Conservation (phyloP, 306 rosid species). For the Prunus fruticosa region DNA sequence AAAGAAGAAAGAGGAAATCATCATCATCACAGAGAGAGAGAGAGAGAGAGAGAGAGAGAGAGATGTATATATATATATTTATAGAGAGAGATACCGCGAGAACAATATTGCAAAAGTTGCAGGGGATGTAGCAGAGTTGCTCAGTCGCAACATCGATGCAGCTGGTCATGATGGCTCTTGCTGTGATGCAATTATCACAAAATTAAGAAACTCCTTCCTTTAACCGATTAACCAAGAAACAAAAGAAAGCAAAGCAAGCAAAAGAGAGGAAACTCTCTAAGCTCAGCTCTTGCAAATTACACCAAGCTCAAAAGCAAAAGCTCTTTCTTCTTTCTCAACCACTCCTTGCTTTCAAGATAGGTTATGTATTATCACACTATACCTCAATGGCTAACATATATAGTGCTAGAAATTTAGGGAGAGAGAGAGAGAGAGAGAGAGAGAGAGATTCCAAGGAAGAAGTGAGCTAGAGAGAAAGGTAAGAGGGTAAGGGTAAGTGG, state of each 20-base stretch:
- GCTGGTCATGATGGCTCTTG: conserved; percentile 59
- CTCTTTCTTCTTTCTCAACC: conserved; percentile 39
- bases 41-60: neutral
- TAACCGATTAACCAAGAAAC: neutral
- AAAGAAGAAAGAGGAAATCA: conserved; percentile 4
- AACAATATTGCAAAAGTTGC: conserved; percentile 98
- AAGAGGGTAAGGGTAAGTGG: conserved; percentile 6
- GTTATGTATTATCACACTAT: conserved; percentile 44
- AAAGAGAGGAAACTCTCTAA: neutral
- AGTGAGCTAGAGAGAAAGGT: neutral
- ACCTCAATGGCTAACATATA: conserved; percentile 41
- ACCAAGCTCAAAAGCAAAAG: neutral
- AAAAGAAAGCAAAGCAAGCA: neutral
- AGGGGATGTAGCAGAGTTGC: conserved; percentile 97
- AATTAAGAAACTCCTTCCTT: neutral
- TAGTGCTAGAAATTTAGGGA: conserved; percentile 25
- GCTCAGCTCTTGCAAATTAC: no score
- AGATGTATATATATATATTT: neutral
- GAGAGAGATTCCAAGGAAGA: conserved; percentile 42
- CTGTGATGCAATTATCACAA: neutral
- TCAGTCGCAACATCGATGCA: conserved; percentile 77
- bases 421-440: neutral
- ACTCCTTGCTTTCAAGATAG: conserved; percentile 35
- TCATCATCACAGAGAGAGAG: neutral
- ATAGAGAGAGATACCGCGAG: conserved; percentile 65